Evolutionary conservation across 768 basidiomycete genomes (phyloP), one percentile per base, ranked within the genome.

Genomic region (Mycena vitilis): DNA sequence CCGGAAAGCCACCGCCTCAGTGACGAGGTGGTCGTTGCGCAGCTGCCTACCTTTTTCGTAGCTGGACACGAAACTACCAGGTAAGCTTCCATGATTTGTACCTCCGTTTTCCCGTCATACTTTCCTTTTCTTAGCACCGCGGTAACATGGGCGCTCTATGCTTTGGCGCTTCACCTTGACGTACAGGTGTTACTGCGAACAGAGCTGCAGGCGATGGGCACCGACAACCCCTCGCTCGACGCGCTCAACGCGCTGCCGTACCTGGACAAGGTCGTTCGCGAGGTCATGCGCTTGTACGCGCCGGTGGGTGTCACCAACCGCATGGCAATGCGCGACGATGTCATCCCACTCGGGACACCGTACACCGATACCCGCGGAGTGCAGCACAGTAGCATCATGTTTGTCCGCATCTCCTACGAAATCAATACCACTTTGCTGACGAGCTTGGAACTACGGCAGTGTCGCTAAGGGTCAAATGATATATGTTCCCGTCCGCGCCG

Each of bases 171-270:
- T 57, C 51, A 81, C 47, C 81, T 81, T 0, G 75, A 81, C 0
- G 71, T 83, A 8, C 86, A 87, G 59, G 74, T 70, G 7, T 81
- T 78, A 61, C 79, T 89, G 1, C 81, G 85, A 2, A 80, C 80
- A 1, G 88, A 89, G 70, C 75, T 85, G 3, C 73, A 77, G 20
- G 71, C 75, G 0, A 75, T 84, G 20, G 65, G 75, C 0, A 83
- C 81, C 0, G 82, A 87, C 5, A 78, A 68, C 0, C 87, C 87
- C 15, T 74, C 79, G 4, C 85, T 88, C 82, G 87, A 89, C 38
- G 82, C 84, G 20, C 81, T 90, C 13, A 78, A 80, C 49, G 74
- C 80, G 15, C 79, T 90, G 13, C 80, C 84, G 0, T 88, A 88
- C 70, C 82, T 90, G 22, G 89, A 88, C 55, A 74, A 76, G 15